Evolutionary conservation across 768 basidiomycete genomes (phyloP).

Genomic region (Hygrocybe coccinea): DNA sequence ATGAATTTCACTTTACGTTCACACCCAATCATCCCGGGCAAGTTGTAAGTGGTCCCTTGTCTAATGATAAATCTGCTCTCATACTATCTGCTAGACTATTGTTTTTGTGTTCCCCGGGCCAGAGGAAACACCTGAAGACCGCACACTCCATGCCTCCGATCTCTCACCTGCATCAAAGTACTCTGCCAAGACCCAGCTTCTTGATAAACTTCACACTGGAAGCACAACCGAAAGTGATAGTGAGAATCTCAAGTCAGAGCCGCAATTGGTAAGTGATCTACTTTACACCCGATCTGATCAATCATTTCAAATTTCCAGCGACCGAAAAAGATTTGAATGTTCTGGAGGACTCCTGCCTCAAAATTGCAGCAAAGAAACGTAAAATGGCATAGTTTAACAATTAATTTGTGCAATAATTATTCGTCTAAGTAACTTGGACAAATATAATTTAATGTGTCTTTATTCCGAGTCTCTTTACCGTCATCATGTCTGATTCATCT

Average conservation of each 20-base stretch:
- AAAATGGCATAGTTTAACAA: not conserved
- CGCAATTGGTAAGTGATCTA: not conserved
- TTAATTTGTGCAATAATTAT: no score
- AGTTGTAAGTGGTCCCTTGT: not conserved
- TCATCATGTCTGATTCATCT: not conserved
- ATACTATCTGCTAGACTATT: no score
- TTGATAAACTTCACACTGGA: not conserved
- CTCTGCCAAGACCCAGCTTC: not conserved
- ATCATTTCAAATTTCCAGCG: no score
- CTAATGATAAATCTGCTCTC: not conserved
- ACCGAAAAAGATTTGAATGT: no score
- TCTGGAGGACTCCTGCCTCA: no score
- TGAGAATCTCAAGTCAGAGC: not conserved
- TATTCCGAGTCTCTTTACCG: no score
- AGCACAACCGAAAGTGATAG: no score
- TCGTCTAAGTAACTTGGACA: no score
- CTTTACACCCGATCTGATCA: no score
- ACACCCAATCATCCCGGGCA: not conserved
- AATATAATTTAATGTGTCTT: no score
- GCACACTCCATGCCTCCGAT: no score
- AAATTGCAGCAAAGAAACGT: no score
- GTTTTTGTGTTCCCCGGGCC: not conserved
- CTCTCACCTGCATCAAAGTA: not conserved
- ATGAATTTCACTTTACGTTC: not conserved
- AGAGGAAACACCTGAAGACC: not conserved